Conservation (phyloP, 2,329 filamentous ascomycete species). For the Exophiala mesophila region DNA sequence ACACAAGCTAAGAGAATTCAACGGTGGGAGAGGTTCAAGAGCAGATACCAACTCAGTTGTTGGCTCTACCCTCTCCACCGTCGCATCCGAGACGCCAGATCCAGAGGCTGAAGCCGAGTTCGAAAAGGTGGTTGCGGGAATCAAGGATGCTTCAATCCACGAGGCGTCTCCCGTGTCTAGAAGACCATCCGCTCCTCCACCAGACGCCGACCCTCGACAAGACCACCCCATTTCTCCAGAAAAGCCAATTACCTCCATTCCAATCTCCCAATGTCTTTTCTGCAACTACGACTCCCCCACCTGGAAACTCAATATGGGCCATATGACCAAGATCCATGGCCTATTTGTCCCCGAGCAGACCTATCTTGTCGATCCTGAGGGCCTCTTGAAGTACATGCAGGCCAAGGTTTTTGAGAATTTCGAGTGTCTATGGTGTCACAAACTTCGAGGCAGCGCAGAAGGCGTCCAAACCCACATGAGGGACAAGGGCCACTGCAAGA, state of each 20-base stretch:
- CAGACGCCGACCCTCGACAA: constrained; percentile 30
- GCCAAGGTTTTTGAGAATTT: constrained; percentile 73
- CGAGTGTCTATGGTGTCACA: constrained; percentile 85
- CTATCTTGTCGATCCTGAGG: constrained; percentile 77
- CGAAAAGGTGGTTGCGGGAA: constrained; percentile 68
- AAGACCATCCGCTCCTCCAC: constrained; percentile 39
- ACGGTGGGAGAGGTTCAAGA: constrained; percentile 40
- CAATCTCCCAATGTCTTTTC: constrained; percentile 68
- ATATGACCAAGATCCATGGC: constrained; percentile 91
- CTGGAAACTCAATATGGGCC: constrained; percentile 68
- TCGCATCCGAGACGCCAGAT: constrained; percentile 29
- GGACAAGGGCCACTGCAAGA: constrained; percentile 94
- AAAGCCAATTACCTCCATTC: constrained; percentile 32
- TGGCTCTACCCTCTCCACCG: constrained; percentile 66
- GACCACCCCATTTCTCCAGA: constrained; percentile 36
- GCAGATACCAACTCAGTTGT: constrained; percentile 46
- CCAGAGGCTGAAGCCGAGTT: constrained; percentile 52
- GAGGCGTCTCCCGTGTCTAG: constrained; percentile 43
- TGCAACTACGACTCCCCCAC: constrained; percentile 82
- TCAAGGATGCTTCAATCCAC: constrained; percentile 61
- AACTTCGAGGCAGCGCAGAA: constrained; percentile 69
- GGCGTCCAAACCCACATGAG: constrained; percentile 96
- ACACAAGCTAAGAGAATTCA: constrained; percentile 64
- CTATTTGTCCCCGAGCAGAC: constrained; percentile 91
- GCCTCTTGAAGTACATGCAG: constrained; percentile 71